Conservation (phyloP, 169 alveolate species). For the Plasmodium inui region DNA sequence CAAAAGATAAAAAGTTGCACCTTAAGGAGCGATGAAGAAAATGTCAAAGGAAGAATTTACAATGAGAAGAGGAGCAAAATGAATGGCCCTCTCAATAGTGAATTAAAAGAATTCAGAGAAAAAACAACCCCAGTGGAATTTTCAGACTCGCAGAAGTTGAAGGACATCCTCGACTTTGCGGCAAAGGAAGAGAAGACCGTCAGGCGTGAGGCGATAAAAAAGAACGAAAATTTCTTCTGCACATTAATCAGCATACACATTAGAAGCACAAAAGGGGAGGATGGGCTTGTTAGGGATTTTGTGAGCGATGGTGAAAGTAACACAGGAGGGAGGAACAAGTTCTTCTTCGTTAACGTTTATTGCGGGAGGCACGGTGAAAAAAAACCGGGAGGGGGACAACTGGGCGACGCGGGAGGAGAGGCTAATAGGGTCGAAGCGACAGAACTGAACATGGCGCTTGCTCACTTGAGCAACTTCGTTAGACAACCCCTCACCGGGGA, state of each 20-base stretch:
- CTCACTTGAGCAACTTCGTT: constrained; percentile 20
- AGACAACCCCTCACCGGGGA: background rate
- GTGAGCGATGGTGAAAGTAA: background rate
- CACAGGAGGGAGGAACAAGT: background rate
- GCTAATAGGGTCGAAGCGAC: background rate
- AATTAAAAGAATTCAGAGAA: constrained; percentile 36
- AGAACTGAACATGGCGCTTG: background rate
- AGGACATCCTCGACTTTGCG: constrained; percentile 32
- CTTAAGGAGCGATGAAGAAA: constrained; percentile 34
- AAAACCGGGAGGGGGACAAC: background rate
- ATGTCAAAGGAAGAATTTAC: background rate
- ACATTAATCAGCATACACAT: constrained; percentile 32
- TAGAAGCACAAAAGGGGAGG: background rate
- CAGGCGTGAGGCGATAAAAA: constrained; percentile 1
- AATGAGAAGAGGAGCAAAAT: background rate
- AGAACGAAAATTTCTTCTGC: background rate
- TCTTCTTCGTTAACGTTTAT: constrained; percentile 50
- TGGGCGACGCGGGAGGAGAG: background rate
- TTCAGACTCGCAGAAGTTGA: constrained; percentile 38
- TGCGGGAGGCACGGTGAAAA: background rate
- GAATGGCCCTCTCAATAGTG: background rate
- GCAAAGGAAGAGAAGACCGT: constrained; percentile 15
- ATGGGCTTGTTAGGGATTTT: background rate
- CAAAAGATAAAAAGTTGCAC: constrained; percentile 64
- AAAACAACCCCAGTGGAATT: constrained; percentile 32